phyloP scores from a whole-genome alignment of 495 filamentous ascomycete species.

The Parachaetomium inaequale region DNA sequence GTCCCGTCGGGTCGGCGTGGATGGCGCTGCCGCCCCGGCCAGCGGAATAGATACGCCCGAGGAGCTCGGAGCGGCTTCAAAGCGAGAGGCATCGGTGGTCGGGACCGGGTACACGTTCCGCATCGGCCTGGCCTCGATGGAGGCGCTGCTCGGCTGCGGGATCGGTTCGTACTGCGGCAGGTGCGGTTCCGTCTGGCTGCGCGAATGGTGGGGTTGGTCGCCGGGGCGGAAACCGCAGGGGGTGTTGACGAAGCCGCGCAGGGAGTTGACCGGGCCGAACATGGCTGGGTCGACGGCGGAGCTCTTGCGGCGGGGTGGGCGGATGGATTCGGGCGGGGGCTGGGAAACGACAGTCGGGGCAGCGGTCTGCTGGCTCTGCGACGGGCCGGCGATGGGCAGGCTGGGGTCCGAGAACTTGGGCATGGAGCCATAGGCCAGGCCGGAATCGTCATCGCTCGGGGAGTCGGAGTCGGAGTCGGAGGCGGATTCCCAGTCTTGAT shows the following conservation, averaged over 20 bases:
- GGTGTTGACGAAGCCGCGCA: conserved; percentile 47
- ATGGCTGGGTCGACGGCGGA: conserved; percentile 51
- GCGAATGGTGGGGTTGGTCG: conserved; percentile 21
- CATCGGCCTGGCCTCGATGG: conserved; percentile 38
- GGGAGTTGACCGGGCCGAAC: conserved; percentile 53
- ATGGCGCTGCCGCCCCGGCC: conserved; percentile 4
- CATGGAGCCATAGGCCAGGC: conserved; percentile 47
- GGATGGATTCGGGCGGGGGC: conserved; percentile 29
- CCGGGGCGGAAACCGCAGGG: conserved; percentile 47
- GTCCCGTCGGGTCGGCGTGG: conserved; percentile 15
- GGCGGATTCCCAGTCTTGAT: conserved; percentile 46
- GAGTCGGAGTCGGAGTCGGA: conserved; percentile 42
- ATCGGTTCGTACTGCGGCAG: conserved; percentile 17
- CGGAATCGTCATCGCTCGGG: conserved; percentile 36
- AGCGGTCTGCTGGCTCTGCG: neutral
- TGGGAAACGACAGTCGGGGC: conserved; percentile 26
- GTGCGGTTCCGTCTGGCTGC: conserved; percentile 4
- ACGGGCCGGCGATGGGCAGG: conserved; percentile 20
- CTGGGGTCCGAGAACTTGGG: conserved; percentile 30
- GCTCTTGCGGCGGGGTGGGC: conserved; percentile 39
- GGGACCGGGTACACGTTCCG: conserved; percentile 49
- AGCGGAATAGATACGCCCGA: conserved; percentile 40
- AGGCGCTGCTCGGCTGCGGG: conserved; percentile 28
- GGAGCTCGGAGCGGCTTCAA: conserved; percentile 49
- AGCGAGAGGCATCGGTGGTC: conserved; percentile 58